Base-by-base conservation (phyloP, 805 yeast species). In the Kodamaea fukazawae region DNA sequence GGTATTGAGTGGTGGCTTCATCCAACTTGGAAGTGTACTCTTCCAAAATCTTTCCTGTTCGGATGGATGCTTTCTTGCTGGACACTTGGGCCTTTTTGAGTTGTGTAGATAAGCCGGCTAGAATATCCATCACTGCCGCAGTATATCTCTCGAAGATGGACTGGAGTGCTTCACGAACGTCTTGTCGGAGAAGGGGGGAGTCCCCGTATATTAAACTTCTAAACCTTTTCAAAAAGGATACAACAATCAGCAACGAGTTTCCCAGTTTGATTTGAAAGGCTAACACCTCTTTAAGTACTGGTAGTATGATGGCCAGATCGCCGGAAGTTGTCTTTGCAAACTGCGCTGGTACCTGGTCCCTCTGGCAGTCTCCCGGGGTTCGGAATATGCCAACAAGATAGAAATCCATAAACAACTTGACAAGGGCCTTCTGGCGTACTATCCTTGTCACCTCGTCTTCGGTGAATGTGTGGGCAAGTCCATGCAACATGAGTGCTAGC, bases 41-140 rank as follows among this genome's bases (percentile, higher is more conserved):
- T 12, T 76, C 80, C 12, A 71, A 55, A 1, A 76, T 52, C 45
- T 73, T 76, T 16, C 96, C 95, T 1, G 84, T 78, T 48, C 84
- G 72, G 40, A 85, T 76, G 39, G 83, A 78, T 2, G 80, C 75
- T 40, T 73, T 75, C 32, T 71, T 69, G 40, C 73, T 76, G 38
- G 65, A 67, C 14, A 59, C 58, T 14, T 60, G 60, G 9, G 70
- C 53, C 14, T 60, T 62, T 8, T 53, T 45, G 0, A 73, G 53
- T n/a, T 57, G 56, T n/a, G 56, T 50, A 35, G 69, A 64, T n/a
- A 70, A 47, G 1, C 54, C 56, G 3, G 55, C 54, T 1, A 78
- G 55, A 18, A 60, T 56, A 1, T 60, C 44, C 8, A 73, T 59
- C 0, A 74, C 65, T 0, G 72, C 73, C 10, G 64, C 67, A 0